These are phyloP conservation scores for Triticum dicoccoides DNA, from an alignment of 176 grass and related monocot genomes.

Conservation along the genomic window DNA sequence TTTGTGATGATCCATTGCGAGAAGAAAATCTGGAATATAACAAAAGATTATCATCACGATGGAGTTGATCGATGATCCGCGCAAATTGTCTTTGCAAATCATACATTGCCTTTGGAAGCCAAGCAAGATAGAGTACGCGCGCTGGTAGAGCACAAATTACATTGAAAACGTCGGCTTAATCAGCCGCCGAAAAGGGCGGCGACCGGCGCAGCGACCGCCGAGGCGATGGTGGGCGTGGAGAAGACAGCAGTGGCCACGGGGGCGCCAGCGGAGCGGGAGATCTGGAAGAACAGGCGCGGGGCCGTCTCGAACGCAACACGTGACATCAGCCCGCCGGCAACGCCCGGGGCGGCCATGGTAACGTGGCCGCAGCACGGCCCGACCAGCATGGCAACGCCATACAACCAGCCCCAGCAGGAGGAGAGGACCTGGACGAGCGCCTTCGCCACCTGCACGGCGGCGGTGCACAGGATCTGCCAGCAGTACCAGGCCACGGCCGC, in stretches of 20 bases:
- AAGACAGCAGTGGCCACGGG: not conserved
- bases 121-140: not conserved
- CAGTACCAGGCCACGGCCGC: not conserved
- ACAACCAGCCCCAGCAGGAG: not conserved
- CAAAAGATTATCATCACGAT: too few relatives aligned
- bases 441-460: not conserved
- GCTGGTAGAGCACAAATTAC: not conserved
- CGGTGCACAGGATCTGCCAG: not conserved
- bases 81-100: too few relatives aligned
- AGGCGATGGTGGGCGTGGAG: not conserved
- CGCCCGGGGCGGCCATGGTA: constrained; percentile 31
- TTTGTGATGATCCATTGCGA: too few relatives aligned
- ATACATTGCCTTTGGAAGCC: too few relatives aligned
- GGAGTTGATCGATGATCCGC: too few relatives aligned
- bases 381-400: not conserved
- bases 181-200: not conserved
- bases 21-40: too few relatives aligned
- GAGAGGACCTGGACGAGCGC: not conserved
- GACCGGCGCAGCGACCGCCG: not conserved
- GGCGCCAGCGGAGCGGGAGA: not conserved
- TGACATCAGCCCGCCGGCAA: not conserved
- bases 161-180: not conserved
- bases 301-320: not conserved
- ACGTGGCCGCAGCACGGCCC: not conserved
- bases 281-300: not conserved